Base-by-base conservation (phyloP, 257 asterid species). In the Schizonepeta tenuifolia region DNA sequence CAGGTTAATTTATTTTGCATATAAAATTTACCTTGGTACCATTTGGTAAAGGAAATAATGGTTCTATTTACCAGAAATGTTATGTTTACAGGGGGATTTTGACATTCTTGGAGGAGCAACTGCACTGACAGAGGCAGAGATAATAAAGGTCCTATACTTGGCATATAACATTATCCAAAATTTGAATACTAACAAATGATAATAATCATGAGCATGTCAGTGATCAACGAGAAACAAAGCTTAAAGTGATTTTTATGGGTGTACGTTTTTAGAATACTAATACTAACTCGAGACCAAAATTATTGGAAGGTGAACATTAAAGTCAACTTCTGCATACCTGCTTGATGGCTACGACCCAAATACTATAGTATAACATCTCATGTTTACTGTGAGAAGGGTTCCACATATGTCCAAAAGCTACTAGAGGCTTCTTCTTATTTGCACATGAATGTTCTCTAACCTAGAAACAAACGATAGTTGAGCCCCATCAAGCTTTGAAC, bases 121-220 rank as follows among this genome's bases (percentile, higher is more conserved):
- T 58, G 89, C 96, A 24, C 79, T 94, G 84, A 94, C 99, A 38
- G 99, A 94, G 90, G 96, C 99, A 60, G 97, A 91, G 84, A 83
- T 84, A 77, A 88, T 94, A 75, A 94, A 94, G 97, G 98, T 93
- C 70, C 66, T 58, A 43, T 28, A 13, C 80, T 78, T 59, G 75
- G 28, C 63, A 55, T 44, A 76, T 49, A 50, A 51, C 13, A 31
- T 7, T 18, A 33, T 67, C 50, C 36, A 15, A 50, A 67, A 67
- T 50, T 33, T 67, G 59, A 67, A 17, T 10, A 5, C 36, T 51
- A 56, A 31, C 50, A 18, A 2, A 67, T 50, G 43, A 65, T 21
- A n/a, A 61, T 59, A 64, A 21, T 46, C 50, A 12, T 51, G 63
- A 67, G 20, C 59, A 51, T 33, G 46, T 17, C 24, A 50, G 33